phyloP scores from a whole-genome alignment of 495 filamentous ascomycete genomes.

The Pseudotulostoma volvatum region DNA sequence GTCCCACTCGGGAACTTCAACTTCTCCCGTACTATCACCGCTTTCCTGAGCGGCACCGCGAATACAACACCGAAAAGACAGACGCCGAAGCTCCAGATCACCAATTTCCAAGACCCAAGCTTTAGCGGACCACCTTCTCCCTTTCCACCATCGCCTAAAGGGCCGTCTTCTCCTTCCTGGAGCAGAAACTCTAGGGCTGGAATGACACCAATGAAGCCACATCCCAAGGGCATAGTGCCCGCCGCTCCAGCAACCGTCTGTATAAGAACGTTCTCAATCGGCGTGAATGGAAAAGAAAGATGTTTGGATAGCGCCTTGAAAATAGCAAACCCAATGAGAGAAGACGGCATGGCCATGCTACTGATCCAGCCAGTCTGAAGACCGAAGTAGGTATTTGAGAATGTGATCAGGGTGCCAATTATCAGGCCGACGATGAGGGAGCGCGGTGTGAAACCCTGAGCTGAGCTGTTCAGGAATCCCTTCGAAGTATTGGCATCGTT shows the following conservation, averaged over 20 bases:
- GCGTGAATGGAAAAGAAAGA: slow-evolving; percentile 65
- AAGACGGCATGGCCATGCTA: slow-evolving; percentile 82
- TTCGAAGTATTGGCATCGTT: neutral
- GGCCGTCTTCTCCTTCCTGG: slow-evolving; percentile 47
- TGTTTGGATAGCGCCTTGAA: slow-evolving; percentile 66
- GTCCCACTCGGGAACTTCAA: slow-evolving; percentile 89
- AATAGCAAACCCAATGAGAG: slow-evolving; percentile 88
- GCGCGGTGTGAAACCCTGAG: slow-evolving; percentile 59
- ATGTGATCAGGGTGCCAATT: slow-evolving; percentile 80
- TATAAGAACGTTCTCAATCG: slow-evolving; percentile 93
- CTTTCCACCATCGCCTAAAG: slow-evolving; percentile 35
- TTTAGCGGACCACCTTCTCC: slow-evolving; percentile 51
- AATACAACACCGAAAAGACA: slow-evolving; percentile 95
- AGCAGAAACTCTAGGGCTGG: slow-evolving; percentile 83
- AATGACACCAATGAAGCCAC: slow-evolving; percentile 87
- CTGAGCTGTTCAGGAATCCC: slow-evolving; percentile 9
- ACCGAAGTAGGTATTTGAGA: slow-evolving; percentile 96
- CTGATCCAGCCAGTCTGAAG: slow-evolving; percentile 89
- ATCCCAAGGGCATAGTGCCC: slow-evolving; percentile 92
- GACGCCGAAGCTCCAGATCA: slow-evolving; percentile 78
- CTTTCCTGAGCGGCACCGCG: slow-evolving; percentile 69
- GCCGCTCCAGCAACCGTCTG: slow-evolving; percentile 92
- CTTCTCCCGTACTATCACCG: slow-evolving; percentile 85
- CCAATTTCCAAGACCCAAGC: slow-evolving; percentile 55
- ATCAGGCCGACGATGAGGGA: slow-evolving; percentile 63